Conservation (phyloP, 2,329 filamentous ascomycete species). For the Phyllosticta citrichinensis region DNA sequence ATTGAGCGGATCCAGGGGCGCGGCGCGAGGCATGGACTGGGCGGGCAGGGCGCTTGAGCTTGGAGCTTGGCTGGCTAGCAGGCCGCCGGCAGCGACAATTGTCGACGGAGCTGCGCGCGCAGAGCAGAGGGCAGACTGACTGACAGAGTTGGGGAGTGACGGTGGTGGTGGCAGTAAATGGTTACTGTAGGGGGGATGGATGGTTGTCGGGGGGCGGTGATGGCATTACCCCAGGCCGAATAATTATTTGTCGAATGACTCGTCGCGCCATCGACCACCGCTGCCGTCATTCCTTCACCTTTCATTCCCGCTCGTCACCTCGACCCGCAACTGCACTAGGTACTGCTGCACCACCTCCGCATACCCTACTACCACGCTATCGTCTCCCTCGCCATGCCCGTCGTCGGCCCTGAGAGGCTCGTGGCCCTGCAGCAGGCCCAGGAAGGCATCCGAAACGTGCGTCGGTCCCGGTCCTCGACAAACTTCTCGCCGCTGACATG, state of each 20-base stretch:
- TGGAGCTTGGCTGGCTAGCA: neutral
- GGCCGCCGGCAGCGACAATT: neutral
- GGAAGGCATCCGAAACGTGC: conserved; percentile 84
- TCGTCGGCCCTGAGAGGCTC: conserved; percentile 83
- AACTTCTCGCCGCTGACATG: conserved; percentile 3
- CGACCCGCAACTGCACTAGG: neutral
- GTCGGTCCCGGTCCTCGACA: conserved; percentile 17
- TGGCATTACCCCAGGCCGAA: neutral
- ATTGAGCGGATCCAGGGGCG: neutral
- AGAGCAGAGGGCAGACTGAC: too few species aligned
- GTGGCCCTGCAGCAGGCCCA: conserved; percentile 80
- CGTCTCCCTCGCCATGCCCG: conserved; percentile 59
- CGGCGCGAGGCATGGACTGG: neutral
- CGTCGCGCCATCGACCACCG: neutral
- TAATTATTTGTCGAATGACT: neutral
- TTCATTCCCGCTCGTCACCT: neutral
- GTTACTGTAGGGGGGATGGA: neutral
- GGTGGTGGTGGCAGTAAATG: neutral
- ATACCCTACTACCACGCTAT: neutral
- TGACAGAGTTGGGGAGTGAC: neutral
- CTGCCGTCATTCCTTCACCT: neutral
- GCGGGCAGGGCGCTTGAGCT: neutral
- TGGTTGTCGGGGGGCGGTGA: neutral
- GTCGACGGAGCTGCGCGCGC: neutral
- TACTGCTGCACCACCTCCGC: neutral